phyloP scores from a whole-genome alignment of 371 early-diverging fungal species.

The Mortierella sp. region DNA sequence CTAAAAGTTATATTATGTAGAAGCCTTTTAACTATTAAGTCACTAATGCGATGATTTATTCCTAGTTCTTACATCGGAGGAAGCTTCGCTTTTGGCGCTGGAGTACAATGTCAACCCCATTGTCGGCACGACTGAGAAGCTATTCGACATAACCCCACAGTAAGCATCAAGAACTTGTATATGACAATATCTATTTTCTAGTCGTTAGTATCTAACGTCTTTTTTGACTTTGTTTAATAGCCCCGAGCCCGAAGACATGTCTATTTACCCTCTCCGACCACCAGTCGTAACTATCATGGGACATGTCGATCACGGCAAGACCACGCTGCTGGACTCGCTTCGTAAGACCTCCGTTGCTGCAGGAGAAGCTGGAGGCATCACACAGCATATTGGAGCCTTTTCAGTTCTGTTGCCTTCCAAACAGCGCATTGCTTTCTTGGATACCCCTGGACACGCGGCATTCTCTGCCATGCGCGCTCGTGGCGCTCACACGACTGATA shows the following conservation, averaged over 20 bases:
- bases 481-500: slow-evolving; percentile 94
- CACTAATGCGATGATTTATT: background rate
- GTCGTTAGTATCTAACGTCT: background rate
- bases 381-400: slow-evolving; percentile 98
- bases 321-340: slow-evolving; percentile 95
- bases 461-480: slow-evolving; percentile 95
- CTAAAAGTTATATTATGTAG: slow-evolving; percentile 59
- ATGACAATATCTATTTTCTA: background rate
- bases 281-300: slow-evolving; percentile 99
- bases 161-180: slow-evolving; percentile 12
- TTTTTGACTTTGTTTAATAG: slow-evolving; percentile 31
- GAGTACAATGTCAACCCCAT: slow-evolving; percentile 90
- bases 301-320: slow-evolving; percentile 99
- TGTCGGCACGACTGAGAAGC: slow-evolving; percentile 65
- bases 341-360: slow-evolving; percentile 93
- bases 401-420: slow-evolving; percentile 79
- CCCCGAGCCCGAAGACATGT: slow-evolving; percentile 77
- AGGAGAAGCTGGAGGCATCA: slow-evolving; percentile 97
- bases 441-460: slow-evolving; percentile 98
- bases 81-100: slow-evolving; percentile 87
- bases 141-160: slow-evolving; percentile 35
- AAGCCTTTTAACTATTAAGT: background rate
- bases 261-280: slow-evolving; percentile 78
- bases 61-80: slow-evolving; percentile 84
- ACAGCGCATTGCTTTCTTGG: slow-evolving; percentile 92